Base-by-base conservation (phyloP, 1,284 basidiomycete species). In the Moesziomyces aphidis region DNA sequence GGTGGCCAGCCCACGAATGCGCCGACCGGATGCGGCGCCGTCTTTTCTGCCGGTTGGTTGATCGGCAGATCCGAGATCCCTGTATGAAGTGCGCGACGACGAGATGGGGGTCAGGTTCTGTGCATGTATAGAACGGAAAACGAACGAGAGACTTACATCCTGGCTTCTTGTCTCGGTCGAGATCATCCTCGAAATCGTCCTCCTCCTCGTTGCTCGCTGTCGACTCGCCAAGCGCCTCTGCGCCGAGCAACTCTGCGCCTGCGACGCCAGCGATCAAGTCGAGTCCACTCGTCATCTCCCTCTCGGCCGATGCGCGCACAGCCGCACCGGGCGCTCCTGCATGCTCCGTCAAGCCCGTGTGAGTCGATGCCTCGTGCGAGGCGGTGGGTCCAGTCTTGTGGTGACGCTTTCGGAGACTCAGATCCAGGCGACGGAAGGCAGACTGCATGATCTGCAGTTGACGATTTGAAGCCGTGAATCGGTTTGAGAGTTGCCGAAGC, bases 381-480 rank as follows among this genome's bases (percentile, higher is more conserved):
- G 43, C 44, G 1, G 56, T 24, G 4, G 44, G 8, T 10, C 53
- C 57, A 9, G 8, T 21, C 44, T 69, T 69, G 55, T 69, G 61
- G 31, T 64, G 60, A 36, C 67, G 62, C 47, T 65, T 65, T 48
- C 50, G 64, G 23, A 75, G 52, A 43, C 68, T 70, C n/a, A 75
- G 61, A 45, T 75, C 68, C 13, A 75, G 63, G 15, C 73, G 60
- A 43, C 57, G 52, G 54, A 68, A 67, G 9, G 73, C 73, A 8
- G 63, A 66, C 34, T 75, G 73, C 67, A 75, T 70, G 51, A 75
- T 75, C 26, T 75, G 73, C n/a, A 75, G 64, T 47, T 70, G 68
- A 49, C 73, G 60, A 19, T 75, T 59, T 3, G 73, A 75, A 4
- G 73, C 73, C 5, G 73, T 61, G 58, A 71, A 71, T 0, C 73